Conservation (phyloP, 2,329 filamentous ascomycete species). For the Diplodia intermedia region DNA sequence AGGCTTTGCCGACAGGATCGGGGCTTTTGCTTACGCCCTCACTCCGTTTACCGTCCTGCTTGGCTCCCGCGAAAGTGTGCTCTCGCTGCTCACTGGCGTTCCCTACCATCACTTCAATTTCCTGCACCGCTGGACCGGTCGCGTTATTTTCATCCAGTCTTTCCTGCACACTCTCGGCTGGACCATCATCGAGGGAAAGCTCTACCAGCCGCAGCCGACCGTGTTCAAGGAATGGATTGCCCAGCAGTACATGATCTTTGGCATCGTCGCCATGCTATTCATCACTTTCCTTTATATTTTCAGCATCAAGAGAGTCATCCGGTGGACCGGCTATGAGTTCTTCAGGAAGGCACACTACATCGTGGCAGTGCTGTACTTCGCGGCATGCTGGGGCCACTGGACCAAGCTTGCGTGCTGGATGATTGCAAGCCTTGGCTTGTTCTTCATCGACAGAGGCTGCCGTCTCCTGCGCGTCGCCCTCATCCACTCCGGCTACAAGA, state of each 20-base stretch:
- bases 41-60: conserved; percentile 74
- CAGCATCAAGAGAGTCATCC: conserved; percentile 66
- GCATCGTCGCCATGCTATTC: conserved; percentile 71
- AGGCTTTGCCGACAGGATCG: conserved; percentile 72
- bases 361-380: conserved; percentile 75
- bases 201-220: conserved; percentile 75
- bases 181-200: conserved; percentile 68
- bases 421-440: conserved; percentile 69
- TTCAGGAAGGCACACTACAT: conserved; percentile 78
- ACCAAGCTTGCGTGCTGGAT: conserved; percentile 70
- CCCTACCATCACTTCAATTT: conserved; percentile 82
- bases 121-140: conserved; percentile 76
- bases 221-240: conserved; percentile 64
- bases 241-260: conserved; percentile 75
- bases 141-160: conserved; percentile 73
- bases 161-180: conserved; percentile 74
- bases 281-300: conserved; percentile 67
- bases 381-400: conserved; percentile 80
- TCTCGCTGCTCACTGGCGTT: conserved; percentile 73
- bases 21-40: conserved; percentile 74
- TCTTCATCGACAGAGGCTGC: conserved; percentile 68
- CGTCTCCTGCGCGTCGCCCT: conserved; percentile 65
- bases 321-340: conserved; percentile 75
- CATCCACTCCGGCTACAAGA: conserved; percentile 65
- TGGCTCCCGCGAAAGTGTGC: conserved; percentile 71